Base-by-base conservation (phyloP, 768 basidiomycete genomes). In the Rhodocollybia butyracea region DNA sequence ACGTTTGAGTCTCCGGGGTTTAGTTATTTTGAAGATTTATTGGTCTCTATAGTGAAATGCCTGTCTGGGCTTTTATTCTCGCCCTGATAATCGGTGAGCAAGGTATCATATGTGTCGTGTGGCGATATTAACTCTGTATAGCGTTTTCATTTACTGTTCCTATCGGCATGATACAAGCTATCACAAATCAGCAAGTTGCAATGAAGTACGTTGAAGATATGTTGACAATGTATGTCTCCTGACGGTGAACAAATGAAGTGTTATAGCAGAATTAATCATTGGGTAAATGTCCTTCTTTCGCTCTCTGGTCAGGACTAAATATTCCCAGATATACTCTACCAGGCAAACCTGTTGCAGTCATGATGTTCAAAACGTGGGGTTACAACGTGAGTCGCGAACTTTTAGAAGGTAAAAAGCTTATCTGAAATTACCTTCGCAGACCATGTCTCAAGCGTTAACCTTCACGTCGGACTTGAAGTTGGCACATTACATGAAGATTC, bases 391-490 rank as follows among this genome's bases (percentile, higher is more conserved):
- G 55, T 24, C 19, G 11, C 4, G 21, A n/a, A 24, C 13, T 45
- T 24, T 29, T 4, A 46, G 34, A 36, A 36, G 7, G 34, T 36
- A 67, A 61, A 61, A 50, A 73, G 66, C 7, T 27, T 21, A 26
- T 55, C 24, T 22, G 45, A 6, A 10, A 15, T 21, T 19, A 24
- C n/a, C n/a, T n/a, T 36, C 26, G 5, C 21, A 58, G 52, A 52
- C 41, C 21, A 52, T 52, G 50, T 62, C 60, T 50, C 67, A 70
- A 72, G 86, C 84, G 2, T 77, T 88, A 68, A 79, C 80, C 57
- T 88, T 89, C 64, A 80, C 85, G 15, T 78, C 80, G 46, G 88
- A 89, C 66, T 85, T 89, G 67, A 90, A 89, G 68, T 77, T 89
- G 19, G 88, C 88, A 42, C 86, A 89, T 70, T 87, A 76, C 73